Conservation (phyloP, 208 protist species). For the Crithidia thermophila region DNA sequence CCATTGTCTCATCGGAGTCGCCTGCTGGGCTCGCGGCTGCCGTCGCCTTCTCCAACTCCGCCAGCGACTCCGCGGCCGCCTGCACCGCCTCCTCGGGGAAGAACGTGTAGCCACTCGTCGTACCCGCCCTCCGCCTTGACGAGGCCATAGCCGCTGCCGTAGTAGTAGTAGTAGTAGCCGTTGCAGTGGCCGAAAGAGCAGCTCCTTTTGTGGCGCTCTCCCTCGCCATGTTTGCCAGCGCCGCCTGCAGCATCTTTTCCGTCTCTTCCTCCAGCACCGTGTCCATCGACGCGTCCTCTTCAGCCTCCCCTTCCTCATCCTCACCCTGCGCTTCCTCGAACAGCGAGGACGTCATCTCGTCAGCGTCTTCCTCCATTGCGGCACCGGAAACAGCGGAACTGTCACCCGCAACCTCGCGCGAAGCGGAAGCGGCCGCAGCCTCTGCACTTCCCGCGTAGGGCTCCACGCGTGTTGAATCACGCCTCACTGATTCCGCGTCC, state of each 20-base stretch:
- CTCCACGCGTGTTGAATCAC: no score
- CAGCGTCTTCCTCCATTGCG: neutral
- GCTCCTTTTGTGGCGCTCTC: neutral
- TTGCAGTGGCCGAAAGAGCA: neutral
- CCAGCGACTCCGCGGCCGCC: conserved; percentile 6
- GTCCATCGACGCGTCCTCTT: conserved; percentile 25
- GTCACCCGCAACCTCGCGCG: no score
- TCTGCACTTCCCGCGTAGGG: no score
- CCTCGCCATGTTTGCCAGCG: conserved; percentile 10
- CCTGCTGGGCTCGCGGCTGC: neutral
- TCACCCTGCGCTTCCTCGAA: neutral
- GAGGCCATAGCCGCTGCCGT: neutral
- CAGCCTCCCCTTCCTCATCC: neutral
- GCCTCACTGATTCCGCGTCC: no score
- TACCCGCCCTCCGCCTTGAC: no score
- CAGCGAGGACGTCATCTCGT: neutral
- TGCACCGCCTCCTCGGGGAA: conserved; percentile 19
- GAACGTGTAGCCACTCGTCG: conserved; percentile 11
- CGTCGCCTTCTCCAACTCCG: conserved; percentile 12
- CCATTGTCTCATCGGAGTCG: neutral
- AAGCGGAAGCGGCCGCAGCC: no score
- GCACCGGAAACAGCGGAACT: neutral
- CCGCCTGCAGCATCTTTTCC: conserved; percentile 20
- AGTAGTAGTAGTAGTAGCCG: neutral
- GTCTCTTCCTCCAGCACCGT: conserved; percentile 30